phyloP scores from a whole-genome alignment of 768 basidiomycete genomes.

The Phlebiopsis gigantea region DNA sequence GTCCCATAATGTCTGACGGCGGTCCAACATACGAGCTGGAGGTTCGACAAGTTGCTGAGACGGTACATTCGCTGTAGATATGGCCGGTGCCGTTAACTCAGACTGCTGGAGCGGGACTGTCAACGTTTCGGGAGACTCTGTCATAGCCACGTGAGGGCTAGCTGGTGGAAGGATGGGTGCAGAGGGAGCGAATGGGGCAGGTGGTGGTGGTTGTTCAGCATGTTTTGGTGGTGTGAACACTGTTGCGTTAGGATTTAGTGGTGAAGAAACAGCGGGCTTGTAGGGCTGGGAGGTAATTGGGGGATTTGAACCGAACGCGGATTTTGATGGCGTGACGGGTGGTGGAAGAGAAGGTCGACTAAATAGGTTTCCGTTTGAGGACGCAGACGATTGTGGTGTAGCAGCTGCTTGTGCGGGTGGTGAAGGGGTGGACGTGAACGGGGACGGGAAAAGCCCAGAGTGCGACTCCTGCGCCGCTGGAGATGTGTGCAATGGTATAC shows the following conservation, averaged over 20 bases:
- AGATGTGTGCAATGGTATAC: background rate
- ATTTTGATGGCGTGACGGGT: background rate
- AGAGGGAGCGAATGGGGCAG: background rate
- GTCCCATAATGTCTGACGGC: slow-evolving; percentile 23
- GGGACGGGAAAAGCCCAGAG: background rate
- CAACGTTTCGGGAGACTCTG: background rate
- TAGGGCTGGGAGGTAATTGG: background rate
- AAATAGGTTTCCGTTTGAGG: no score
- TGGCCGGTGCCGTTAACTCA: background rate
- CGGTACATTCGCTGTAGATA: background rate
- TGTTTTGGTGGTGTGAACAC: slow-evolving; percentile 13
- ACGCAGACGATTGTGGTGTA: background rate
- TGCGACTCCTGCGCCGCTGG: background rate
- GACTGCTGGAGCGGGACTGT: background rate
- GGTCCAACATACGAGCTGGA: slow-evolving; percentile 16
- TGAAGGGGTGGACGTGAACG: background rate
- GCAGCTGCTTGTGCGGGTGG: background rate
- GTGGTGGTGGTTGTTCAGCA: slow-evolving; percentile 1
- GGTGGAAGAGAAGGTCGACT: background rate
- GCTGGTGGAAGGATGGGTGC: background rate
- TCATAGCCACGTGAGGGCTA: background rate
- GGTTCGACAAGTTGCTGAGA: background rate
- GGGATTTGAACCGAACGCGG: background rate
- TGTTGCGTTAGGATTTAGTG: slow-evolving; percentile 14
- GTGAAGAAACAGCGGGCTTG: background rate